A percentile compares a stretch with the other conserved stretches of the same genome.
phyloP scores from a whole-genome alignment of 495 filamentous ascomycete species.

The Usnea hakonensis region DNA sequence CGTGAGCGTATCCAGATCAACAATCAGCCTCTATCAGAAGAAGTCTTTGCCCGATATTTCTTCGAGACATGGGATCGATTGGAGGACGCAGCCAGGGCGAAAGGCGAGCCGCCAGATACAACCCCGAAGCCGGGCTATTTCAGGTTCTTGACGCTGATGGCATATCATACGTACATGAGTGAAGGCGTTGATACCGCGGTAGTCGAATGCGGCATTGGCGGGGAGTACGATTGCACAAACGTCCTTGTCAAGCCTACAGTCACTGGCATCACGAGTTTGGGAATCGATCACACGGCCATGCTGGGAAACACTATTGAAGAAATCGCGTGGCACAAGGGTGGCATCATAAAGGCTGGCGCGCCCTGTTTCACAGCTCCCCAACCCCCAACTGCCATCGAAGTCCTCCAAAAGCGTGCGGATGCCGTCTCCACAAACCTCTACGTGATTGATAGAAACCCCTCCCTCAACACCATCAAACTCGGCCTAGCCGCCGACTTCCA shows the following conservation, averaged over 20 bases:
- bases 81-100: slow-evolving; percentile 41
- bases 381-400: slow-evolving; percentile 52
- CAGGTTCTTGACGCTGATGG: slow-evolving; percentile 82
- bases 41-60: slow-evolving; percentile 74
- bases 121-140: slow-evolving; percentile 73
- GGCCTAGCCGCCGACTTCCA: slow-evolving; percentile 77
- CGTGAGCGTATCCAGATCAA: slow-evolving; percentile 84
- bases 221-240: slow-evolving; percentile 90
- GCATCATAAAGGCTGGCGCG: slow-evolving; percentile 71
- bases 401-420: slow-evolving; percentile 61
- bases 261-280: slow-evolving; percentile 72
- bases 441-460: slow-evolving; percentile 55
- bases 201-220: slow-evolving; percentile 90
- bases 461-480: slow-evolving; percentile 58
- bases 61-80: slow-evolving; percentile 83
- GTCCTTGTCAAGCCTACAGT: slow-evolving; percentile 68
- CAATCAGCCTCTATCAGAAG: slow-evolving; percentile 63
- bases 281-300: slow-evolving; percentile 78
- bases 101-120: slow-evolving; percentile 41
- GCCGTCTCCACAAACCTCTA: slow-evolving; percentile 49
- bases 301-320: slow-evolving; percentile 78
- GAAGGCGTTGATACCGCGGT: slow-evolving; percentile 76
- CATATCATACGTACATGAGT: slow-evolving; percentile 74
- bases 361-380: slow-evolving; percentile 73
- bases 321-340: slow-evolving; percentile 96